Evolutionary conservation across 1,284 basidiomycete species (phyloP), one percentile per base, ranked within the genome.

Genomic region (Naganishia cerealis): DNA sequence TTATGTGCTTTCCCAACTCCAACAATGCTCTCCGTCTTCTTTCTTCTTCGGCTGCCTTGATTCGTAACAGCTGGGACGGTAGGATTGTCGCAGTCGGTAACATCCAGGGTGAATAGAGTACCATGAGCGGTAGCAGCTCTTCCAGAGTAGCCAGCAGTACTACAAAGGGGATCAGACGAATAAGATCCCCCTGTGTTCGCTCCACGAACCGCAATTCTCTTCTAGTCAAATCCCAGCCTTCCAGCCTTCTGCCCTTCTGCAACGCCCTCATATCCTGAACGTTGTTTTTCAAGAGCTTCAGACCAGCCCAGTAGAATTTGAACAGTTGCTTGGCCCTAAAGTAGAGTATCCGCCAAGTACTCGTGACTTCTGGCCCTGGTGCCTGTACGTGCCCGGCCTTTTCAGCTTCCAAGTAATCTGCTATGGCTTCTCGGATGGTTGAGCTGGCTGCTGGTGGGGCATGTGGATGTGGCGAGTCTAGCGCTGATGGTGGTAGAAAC

Each of bases 41-140:
- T 67, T 84, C 82, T n/a, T 84, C 83, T 53, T 84, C 84, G 76
- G 87, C 87, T 38, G 82, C 78, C 57, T 85, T 84, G 57, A 92
- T 91, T 54, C 90, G 86, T 46, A 86, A 85, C 50, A 85, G 85
- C 80, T 94, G 91, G 33, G 88, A 88, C 0, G 91, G 90, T n/a
- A 94, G 84, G 67, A 93, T 84, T 75, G 91, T 92, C 2, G 91
- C 93, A 3, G 90, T 92, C 0, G 91, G 91, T 39, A 94, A 86
- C 80, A 92, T 85, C 74, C 85, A 86, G 1, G 91, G 91, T n/a
- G 87, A 88, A 76, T 91, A 94, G 71, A 94, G 86, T 38, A 91
- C 91, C 69, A 92, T 86, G 69, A 94, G 83, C 12, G 91, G 91
- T 68, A 94, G 86, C 54, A 90, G 79, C 78, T 94, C 91, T 77